Conservation (phyloP, 352 stramenopile species). For the Aphanomyces cochlioides region DNA sequence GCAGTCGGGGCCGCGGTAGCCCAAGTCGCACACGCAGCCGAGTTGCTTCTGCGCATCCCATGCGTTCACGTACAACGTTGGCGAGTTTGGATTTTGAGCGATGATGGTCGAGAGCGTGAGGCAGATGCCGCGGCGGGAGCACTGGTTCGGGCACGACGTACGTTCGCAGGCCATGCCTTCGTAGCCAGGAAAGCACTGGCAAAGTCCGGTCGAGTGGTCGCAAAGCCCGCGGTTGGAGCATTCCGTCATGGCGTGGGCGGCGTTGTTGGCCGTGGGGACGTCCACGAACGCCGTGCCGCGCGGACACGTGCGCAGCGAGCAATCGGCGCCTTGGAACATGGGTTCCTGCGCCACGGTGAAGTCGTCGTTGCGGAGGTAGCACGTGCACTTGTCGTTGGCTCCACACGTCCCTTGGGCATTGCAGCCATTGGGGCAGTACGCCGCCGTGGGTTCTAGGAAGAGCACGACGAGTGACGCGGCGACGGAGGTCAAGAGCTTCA, state of each 20-base stretch:
- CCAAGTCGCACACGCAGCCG: slow-evolving; percentile 93
- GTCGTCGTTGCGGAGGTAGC: slow-evolving; percentile 74
- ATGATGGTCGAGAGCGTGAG: slow-evolving; percentile 87
- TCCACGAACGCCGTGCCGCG: slow-evolving; percentile 63
- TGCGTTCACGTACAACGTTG: slow-evolving; percentile 47
- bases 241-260: slow-evolving; percentile 75
- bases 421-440: slow-evolving; percentile 79
- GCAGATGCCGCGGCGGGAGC: slow-evolving; percentile 91
- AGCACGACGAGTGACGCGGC: background rate
- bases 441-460: slow-evolving; percentile 24
- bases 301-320: slow-evolving; percentile 73
- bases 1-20: slow-evolving; percentile 93
- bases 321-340: slow-evolving; percentile 70
- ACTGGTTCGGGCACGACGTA: slow-evolving; percentile 93
- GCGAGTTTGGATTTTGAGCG: slow-evolving; percentile 24
- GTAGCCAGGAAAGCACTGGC: slow-evolving; percentile 87
- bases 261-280: slow-evolving; percentile 56
- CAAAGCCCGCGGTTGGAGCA: slow-evolving; percentile 93
- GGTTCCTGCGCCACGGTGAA: slow-evolving; percentile 36
- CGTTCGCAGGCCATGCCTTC: slow-evolving; percentile 89
- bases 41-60: slow-evolving; percentile 93
- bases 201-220: slow-evolving; percentile 87
- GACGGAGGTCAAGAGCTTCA: slow-evolving; percentile 18
- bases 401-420: slow-evolving; percentile 82
- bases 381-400: slow-evolving; percentile 90